Evolutionary conservation across 176 grass and related monocot species (phyloP).

Genomic region (Hyparrhenia diplandra): DNA sequence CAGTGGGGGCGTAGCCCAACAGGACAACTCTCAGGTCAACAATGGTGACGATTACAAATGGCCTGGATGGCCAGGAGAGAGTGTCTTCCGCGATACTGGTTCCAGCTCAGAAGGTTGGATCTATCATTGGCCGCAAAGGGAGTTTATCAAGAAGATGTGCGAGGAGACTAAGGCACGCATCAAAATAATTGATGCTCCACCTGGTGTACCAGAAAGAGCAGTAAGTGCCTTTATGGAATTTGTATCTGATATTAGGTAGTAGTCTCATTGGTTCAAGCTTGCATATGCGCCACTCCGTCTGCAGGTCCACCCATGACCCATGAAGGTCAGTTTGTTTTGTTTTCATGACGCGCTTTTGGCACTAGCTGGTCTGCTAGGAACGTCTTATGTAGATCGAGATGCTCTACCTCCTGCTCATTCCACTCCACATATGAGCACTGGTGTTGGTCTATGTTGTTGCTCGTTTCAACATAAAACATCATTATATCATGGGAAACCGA

Average conservation of each 20-base stretch:
- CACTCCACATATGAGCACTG: neutral
- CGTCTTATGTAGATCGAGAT: neutral
- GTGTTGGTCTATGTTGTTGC: neutral
- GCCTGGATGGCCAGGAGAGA: constrained; percentile 94
- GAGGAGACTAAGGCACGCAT: constrained; percentile 87
- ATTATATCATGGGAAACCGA: neutral
- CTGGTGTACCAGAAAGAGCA: constrained; percentile 80
- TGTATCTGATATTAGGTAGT: neutral
- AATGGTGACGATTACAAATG: constrained; percentile 55
- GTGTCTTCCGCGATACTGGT: constrained; percentile 82
- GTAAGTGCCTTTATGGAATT: constrained; percentile 52
- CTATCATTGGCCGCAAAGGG: constrained; percentile 93
- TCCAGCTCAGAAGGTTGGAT: constrained; percentile 81
- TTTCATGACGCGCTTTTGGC: neutral
- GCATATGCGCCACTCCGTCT: neutral
- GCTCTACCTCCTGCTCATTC: neutral
- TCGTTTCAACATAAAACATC: constrained; percentile 12
- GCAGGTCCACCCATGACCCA: neutral
- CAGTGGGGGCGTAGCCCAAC: constrained; percentile 23
- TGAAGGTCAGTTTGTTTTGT: neutral
- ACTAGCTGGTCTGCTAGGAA: neutral
- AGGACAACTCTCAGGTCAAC: constrained; percentile 10
- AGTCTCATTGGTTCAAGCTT: constrained; percentile 12
- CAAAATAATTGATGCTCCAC: constrained; percentile 78
- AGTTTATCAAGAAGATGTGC: constrained; percentile 89